Percentiles rank a stretch among this genome's conserved stretches.
phyloP scores from a whole-genome alignment of 2,329 filamentous ascomycete genomes.

The Aschersonia sp. region DNA sequence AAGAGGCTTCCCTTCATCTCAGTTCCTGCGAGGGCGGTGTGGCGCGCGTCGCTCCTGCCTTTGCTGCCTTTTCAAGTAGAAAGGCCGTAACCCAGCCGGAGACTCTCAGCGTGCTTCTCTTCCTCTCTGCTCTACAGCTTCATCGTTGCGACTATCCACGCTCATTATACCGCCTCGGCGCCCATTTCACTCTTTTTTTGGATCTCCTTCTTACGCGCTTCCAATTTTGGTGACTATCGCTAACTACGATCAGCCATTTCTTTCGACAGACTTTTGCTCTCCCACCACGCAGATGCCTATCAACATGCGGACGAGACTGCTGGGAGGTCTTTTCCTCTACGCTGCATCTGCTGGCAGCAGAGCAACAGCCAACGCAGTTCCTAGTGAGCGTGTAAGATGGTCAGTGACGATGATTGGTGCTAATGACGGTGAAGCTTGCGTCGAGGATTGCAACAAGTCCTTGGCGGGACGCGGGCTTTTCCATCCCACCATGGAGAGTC shows the following conservation, averaged over 20 bases:
- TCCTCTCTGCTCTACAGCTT: constrained; percentile 5
- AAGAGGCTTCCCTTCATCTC: too few species aligned
- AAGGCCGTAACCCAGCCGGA: background rate
- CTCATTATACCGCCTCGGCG: constrained; percentile 9
- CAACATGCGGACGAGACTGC: constrained; percentile 10
- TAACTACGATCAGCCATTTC: constrained; percentile 14
- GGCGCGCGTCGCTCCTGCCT: background rate
- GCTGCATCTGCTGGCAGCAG: constrained; percentile 3
- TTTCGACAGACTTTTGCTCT: constrained; percentile 5
- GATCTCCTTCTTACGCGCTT: constrained; percentile 8
- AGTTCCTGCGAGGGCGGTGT: background rate
- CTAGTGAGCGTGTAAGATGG: background rate
- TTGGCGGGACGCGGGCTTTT: constrained; percentile 6
- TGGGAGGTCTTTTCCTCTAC: constrained; percentile 5
- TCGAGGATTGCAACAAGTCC: constrained; percentile 8
- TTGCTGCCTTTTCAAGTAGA: background rate
- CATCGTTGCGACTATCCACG: constrained; percentile 9
- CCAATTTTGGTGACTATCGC: constrained; percentile 17
- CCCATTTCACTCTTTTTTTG: constrained; percentile 15
- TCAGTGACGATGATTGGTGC: background rate
- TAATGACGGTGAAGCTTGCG: constrained; percentile 6
- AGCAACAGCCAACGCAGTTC: background rate
- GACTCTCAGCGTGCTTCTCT: background rate
- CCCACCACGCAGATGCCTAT: constrained; percentile 2
- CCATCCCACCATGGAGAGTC: constrained; percentile 4